phyloP scores from a whole-genome alignment of 164 flowering plant species.

The Brasenia schreberi region DNA sequence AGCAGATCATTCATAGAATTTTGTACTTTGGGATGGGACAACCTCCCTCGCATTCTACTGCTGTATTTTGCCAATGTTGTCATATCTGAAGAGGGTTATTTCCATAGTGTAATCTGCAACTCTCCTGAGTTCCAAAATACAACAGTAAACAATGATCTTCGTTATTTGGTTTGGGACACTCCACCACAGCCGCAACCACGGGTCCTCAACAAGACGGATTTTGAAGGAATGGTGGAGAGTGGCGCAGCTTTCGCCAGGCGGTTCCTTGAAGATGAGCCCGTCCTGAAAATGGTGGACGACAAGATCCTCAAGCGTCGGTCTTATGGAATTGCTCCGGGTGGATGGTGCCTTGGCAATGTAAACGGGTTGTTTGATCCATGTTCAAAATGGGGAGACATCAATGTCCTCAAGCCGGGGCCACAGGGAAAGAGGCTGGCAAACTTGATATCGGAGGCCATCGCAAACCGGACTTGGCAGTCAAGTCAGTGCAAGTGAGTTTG shows the following conservation, averaged over 20 bases:
- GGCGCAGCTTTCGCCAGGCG: conserved; percentile 90
- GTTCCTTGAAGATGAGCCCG: conserved; percentile 49
- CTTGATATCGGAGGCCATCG: conserved; percentile 30
- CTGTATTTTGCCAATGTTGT: conserved; percentile 77
- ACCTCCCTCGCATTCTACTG: conserved; percentile 77
- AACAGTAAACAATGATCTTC: conserved; percentile 66
- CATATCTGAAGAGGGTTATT: conserved; percentile 72
- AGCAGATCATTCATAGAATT: conserved; percentile 73
- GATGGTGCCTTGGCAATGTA: conserved; percentile 62
- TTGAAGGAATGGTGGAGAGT: conserved; percentile 52
- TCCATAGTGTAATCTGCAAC: conserved; percentile 84
- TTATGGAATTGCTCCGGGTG: conserved; percentile 48
- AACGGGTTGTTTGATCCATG: conserved; percentile 66
- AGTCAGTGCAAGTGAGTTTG: conserved; percentile 38
- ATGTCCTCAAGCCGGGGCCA: conserved; percentile 55
- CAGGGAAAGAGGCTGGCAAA: conserved; percentile 40
- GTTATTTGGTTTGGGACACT: conserved; percentile 81
- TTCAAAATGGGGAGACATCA: conserved; percentile 75
- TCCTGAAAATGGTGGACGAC: conserved; percentile 55
- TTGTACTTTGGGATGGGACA: conserved; percentile 88
- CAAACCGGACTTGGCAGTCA: conserved; percentile 27
- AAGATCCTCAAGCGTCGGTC: conserved; percentile 45
- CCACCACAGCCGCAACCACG: conserved; percentile 92
- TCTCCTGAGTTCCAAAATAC: conserved; percentile 65
- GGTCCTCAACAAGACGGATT: conserved; percentile 44